Base-by-base conservation (phyloP, 2,329 filamentous ascomycete species). In the Sporothrix phasma region DNA sequence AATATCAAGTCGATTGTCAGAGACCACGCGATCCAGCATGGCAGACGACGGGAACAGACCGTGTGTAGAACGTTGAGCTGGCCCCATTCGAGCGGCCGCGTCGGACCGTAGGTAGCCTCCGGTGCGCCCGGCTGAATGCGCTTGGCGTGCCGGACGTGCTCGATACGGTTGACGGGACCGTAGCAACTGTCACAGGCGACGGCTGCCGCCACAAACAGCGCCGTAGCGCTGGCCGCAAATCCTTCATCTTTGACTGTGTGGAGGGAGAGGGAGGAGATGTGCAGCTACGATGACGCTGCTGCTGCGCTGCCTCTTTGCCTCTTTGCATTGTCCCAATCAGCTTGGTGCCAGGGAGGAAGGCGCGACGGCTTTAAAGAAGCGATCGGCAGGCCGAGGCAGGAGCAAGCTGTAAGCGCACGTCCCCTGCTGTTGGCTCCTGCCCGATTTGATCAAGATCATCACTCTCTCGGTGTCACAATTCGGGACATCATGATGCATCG, bases 41-140 rank as follows among this genome's bases (percentile, higher is more conserved):
- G n/a, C 10, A 13, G 7, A n/a, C n/a, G 39, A 54, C 5, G 10
- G 19, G n/a, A 15, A 63, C 71, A 41, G 69, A 78, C 76, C 1
- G 83, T 86, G 68, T 86, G 84, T 26, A 87, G 66, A 63, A 83
- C 83, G 69, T 87, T 87, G 68, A 87, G 72, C 71, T 87, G 81
- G 2, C 84, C 84, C 84, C 84, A 87, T 76, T 83, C 81, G 7
- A 86, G 74, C 49, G 74, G 72, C 24, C 62, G 62, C 10, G 62
- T 61, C 45, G 79, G 79, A 8, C 77, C 77, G 62, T 76, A 76
- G 0, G 72, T 71, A 29, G 79, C 78, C 47, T 76, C 74, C 26
- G 72, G 72, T 1, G 77, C 77, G 19, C 76, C 78, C 0, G 78
- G 78, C 67, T 81, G 79, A 71, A 80, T 80, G 47, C 79, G 76